Conservation (phyloP, 306 rosid genomes). For the Pyrus bretschneideri region DNA sequence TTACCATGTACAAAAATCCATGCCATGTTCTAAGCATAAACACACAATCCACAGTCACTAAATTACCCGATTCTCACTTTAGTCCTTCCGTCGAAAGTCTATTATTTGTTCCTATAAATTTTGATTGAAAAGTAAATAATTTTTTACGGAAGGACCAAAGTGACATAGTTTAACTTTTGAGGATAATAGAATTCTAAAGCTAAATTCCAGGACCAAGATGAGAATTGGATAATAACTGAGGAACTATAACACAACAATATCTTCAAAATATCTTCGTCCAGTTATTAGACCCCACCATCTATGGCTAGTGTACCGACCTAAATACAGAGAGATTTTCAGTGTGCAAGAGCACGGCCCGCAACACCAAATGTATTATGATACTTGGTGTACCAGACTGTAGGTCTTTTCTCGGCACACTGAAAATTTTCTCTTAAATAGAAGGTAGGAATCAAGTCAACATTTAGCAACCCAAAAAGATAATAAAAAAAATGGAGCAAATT, state of each 20-base stretch:
- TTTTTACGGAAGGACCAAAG: neutral
- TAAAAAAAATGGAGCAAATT: conserved; percentile 6
- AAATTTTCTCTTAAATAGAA: too few species aligned
- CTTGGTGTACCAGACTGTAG: too few species aligned
- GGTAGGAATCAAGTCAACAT: neutral
- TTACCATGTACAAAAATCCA: neutral
- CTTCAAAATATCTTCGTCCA: neutral
- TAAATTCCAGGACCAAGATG: neutral
- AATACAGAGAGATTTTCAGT: neutral
- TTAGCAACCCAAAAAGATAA: conserved; percentile 5
- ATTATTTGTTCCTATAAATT: neutral
- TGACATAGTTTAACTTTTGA: neutral
- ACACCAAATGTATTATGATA: too few species aligned
- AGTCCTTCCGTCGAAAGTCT: neutral
- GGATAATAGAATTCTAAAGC: neutral
- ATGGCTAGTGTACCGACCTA: neutral
- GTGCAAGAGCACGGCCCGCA: too few species aligned
- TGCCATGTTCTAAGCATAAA: neutral
- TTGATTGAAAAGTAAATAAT: neutral
- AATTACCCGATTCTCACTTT: neutral
- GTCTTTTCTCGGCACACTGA: too few species aligned
- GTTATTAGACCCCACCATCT: neutral
- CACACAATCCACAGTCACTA: neutral
- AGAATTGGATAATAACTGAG: neutral
- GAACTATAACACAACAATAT: neutral